Evolutionary conservation across 2,329 filamentous ascomycete genomes (phyloP).

Genomic region (Lachnellula willkommii): DNA sequence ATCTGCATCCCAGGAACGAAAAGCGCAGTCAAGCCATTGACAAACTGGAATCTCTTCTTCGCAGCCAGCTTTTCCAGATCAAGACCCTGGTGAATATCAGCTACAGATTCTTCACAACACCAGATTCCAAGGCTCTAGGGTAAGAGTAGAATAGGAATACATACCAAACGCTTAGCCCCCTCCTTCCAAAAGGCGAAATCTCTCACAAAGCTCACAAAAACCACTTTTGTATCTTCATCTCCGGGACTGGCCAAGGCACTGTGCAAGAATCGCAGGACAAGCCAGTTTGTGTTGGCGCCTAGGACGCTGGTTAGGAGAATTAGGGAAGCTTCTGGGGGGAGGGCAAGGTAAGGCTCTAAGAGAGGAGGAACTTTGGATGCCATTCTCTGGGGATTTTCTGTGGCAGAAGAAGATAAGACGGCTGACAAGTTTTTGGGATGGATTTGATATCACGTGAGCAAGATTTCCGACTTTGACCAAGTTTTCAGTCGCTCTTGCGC

Average conservation of each 20-base stretch:
- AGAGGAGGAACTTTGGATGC: conserved; percentile 46
- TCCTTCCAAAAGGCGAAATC: conserved; percentile 74
- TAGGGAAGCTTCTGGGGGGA: conserved; percentile 54
- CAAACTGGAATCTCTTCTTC: conserved; percentile 60
- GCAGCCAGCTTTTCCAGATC: conserved; percentile 59
- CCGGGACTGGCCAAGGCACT: conserved; percentile 11
- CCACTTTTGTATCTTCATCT: conserved; percentile 45
- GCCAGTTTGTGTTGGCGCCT: conserved; percentile 61
- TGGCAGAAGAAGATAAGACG: not conserved
- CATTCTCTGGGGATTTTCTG: conserved; percentile 15
- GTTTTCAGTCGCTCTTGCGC: not conserved
- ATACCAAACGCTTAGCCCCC: conserved; percentile 61
- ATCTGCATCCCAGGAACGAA: conserved; percentile 17
- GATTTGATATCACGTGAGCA: not conserved
- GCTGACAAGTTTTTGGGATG: not conserved
- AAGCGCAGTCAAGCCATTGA: conserved; percentile 55
- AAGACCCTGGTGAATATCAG: conserved; percentile 49
- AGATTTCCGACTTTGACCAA: not conserved
- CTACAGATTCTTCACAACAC: not conserved
- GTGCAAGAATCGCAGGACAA: conserved; percentile 51
- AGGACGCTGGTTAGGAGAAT: conserved; percentile 64
- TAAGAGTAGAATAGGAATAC: not conserved
- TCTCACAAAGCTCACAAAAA: conserved; percentile 79
- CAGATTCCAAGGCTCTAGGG: not conserved
- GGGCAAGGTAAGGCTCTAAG: conserved; percentile 57